Base-by-base conservation (phyloP, 1,284 basidiomycete species). In the Sphagnurus paluster region DNA sequence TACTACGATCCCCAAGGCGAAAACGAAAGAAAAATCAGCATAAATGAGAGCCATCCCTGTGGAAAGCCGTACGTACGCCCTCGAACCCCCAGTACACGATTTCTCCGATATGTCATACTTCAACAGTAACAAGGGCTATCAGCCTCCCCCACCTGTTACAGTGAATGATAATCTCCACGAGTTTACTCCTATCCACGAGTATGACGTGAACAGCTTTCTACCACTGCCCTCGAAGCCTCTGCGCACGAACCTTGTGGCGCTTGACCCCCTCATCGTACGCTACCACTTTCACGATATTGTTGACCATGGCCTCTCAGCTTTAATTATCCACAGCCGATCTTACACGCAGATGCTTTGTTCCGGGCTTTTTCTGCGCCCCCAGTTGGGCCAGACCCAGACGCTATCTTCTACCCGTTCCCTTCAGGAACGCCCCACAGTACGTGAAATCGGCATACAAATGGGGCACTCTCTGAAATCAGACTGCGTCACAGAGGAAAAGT, bases 121-220 rank as follows among this genome's bases (percentile, higher is more conserved):
- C 25, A 47, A 42, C 36, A 43, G 40, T 21, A 5, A 19, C 6
- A 21, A 42, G 25, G 26, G 33, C 7, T 14, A 16, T 20, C 16
- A 13, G 11, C 11, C 39, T 17, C 28, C 13, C 26, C 29, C 30
- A 7, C 6, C 23, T 26, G 26, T 42, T 36, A 42, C 47, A 13
- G 21, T 29, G 19, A 26, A 45, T 4, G 35, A 42, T 24, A 48
- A 54, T 10, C 44, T 58, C 23, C 52, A 56, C 30, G 56, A 56
- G 26, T 25, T 30, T 20, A 54, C 56, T n/a, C 46, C 50, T 10
- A 40, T 36, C 4, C 32, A 45, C n/a, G 52, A 52, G n/a, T 58
- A 58, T 29, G 56, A 58, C 37, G 21, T 58, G n/a, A 58, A 58
- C 44, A 54, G 52, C 33, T 33, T 52, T 10, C 35, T 58, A 0